Evolutionary conservation across 1,284 basidiomycete genomes (phyloP).

Genomic region (Lignosus rhinocerotis): DNA sequence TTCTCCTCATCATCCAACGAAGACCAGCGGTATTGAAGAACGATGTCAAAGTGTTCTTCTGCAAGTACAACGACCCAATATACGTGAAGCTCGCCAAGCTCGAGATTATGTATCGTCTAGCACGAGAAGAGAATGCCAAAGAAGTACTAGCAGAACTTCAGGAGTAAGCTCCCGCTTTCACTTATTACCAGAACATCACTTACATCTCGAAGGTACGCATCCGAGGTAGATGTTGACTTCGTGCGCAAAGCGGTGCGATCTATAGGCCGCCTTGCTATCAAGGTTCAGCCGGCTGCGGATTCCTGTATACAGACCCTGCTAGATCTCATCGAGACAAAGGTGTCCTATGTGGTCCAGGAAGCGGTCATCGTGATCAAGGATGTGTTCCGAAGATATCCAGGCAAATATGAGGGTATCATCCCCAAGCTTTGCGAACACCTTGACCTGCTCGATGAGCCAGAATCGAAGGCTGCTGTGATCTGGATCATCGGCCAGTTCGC

Average conservation of each 20-base stretch:
- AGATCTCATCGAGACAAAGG: slow-evolving; percentile 88
- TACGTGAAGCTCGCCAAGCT: slow-evolving; percentile 99
- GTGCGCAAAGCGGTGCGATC: slow-evolving; percentile 96
- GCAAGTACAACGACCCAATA: slow-evolving; percentile 99
- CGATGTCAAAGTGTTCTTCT: slow-evolving; percentile 99
- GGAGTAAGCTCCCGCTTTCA: slow-evolving; percentile 60
- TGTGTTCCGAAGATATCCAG: slow-evolving; percentile 96
- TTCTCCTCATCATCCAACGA: slow-evolving; percentile 94
- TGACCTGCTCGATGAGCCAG: slow-evolving; percentile 91
- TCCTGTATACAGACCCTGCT: slow-evolving; percentile 88
- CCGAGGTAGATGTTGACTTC: slow-evolving; percentile 98
- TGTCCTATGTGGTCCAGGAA: slow-evolving; percentile 97
- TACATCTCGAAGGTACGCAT: slow-evolving; percentile 75
- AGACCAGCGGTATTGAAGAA: slow-evolving; percentile 91
- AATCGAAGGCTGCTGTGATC: slow-evolving; percentile 95
- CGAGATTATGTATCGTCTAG: slow-evolving; percentile 97
- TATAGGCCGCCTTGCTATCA: slow-evolving; percentile 96
- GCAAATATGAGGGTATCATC: slow-evolving; percentile 95
- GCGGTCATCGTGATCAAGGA: slow-evolving; percentile 98
- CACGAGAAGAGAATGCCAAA: slow-evolving; percentile 86
- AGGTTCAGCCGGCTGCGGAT: slow-evolving; percentile 90
- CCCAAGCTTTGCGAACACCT: slow-evolving; percentile 91
- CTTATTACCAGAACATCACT: slow-evolving; percentile 1
- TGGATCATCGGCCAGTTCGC: slow-evolving; percentile 99
- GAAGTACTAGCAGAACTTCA: slow-evolving; percentile 93